phyloP scores from a whole-genome alignment of 2,329 filamentous ascomycete species.

The Aspergillus bombycis region DNA sequence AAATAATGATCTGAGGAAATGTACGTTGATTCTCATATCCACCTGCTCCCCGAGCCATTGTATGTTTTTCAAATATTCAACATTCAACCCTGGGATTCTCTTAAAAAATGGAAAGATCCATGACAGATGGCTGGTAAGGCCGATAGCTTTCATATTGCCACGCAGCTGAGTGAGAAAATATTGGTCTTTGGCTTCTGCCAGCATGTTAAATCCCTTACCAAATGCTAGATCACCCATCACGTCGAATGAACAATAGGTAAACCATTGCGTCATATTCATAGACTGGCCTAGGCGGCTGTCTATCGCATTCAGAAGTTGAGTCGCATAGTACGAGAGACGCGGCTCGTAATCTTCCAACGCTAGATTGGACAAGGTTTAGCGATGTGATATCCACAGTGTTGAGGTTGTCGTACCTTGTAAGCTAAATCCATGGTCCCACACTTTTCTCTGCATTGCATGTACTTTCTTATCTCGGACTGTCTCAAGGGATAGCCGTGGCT shows the following conservation, averaged over 20 bases:
- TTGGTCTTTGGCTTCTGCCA: constrained; percentile 24
- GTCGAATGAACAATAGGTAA: constrained; percentile 28
- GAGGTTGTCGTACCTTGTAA: constrained; percentile 24
- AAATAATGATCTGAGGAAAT: no score
- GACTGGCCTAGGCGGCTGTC: constrained; percentile 4
- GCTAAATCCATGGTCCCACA: constrained; percentile 38
- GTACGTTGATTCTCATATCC: constrained; percentile 1
- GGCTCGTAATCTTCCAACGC: constrained; percentile 10
- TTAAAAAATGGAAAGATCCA: constrained; percentile 30
- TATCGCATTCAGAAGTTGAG: constrained; percentile 15
- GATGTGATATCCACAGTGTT: no score
- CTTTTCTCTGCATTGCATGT: constrained; percentile 23
- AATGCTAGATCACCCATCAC: constrained; percentile 45
- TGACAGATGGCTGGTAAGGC: constrained; percentile 22
- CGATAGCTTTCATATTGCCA: constrained; percentile 20
- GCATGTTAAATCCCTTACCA: constrained; percentile 41
- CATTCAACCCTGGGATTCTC: constrained; percentile 19
- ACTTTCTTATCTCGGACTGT: constrained; percentile 23
- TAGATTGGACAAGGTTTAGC: no score
- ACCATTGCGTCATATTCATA: constrained; percentile 24
- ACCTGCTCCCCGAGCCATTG: constrained; percentile 1
- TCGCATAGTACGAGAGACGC: not conserved
- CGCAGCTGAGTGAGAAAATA: constrained; percentile 24
- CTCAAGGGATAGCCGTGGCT: constrained; percentile 25
- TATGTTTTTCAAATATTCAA: constrained; percentile 15